A percentile compares a stretch with the other conserved stretches of the same genome.
Conservation (phyloP, 1,284 basidiomycete species). For the Ceratobasidium sp. region DNA sequence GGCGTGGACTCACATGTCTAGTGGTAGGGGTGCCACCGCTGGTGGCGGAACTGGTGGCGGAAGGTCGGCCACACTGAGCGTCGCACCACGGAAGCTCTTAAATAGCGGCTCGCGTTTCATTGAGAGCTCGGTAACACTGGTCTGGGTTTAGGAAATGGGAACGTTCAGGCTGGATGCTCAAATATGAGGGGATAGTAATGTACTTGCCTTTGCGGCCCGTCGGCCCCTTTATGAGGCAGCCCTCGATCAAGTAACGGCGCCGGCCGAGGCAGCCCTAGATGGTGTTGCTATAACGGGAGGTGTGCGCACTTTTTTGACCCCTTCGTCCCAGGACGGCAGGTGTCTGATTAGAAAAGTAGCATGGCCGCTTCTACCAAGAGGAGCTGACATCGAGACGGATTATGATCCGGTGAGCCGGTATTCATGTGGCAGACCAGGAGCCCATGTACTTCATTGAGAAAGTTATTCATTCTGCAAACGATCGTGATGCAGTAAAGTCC, state of each 20-base stretch:
- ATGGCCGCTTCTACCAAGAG: no score
- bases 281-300: no score
- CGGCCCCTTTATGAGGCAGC: no score
- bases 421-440: background rate
- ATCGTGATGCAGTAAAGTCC: constrained; percentile 34
- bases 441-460: background rate
- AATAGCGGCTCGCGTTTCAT: background rate
- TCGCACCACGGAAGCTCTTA: constrained; percentile 4
- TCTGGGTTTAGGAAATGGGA: background rate
- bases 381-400: background rate
- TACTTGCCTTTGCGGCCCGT: no score
- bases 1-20: no score
- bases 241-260: no score
- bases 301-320: no score
- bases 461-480: constrained; percentile 35
- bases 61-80: background rate
- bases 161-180: background rate
- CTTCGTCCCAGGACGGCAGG: no score
- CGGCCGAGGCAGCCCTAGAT: no score
- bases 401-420: background rate
- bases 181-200: background rate
- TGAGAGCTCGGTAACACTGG: background rate
- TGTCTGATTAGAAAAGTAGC: no score
- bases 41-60: no score
- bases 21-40: background rate